phyloP scores from a whole-genome alignment of 345 rosid genomes.

The Salix koriyanagi region DNA sequence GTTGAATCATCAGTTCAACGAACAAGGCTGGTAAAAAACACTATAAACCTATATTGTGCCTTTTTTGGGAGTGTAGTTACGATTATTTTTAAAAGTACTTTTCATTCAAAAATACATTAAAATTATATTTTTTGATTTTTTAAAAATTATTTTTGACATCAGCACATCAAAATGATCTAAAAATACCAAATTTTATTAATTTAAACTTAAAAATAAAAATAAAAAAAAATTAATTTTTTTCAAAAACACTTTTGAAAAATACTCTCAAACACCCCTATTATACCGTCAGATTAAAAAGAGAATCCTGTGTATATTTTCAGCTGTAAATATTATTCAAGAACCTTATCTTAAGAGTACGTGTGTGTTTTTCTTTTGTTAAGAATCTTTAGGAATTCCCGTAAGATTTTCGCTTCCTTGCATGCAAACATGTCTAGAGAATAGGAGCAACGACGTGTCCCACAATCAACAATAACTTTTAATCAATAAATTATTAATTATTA shows the following conservation, averaged over 20 bases:
- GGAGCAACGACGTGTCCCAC: constrained; percentile 20
- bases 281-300: neutral
- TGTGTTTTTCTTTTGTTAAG: constrained; percentile 5
- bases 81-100: too few relatives aligned
- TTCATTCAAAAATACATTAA: too few relatives aligned
- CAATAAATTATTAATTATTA: neutral
- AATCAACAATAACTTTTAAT: neutral
- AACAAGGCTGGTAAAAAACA: neutral
- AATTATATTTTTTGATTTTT: too few relatives aligned
- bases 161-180: too few relatives aligned
- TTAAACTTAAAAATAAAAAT: too few relatives aligned
- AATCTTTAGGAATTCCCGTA: constrained; percentile 46
- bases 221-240: too few relatives aligned
- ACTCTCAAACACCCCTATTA: too few relatives aligned
- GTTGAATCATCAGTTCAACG: neutral
- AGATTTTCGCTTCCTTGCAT: constrained; percentile 32
- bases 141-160: too few relatives aligned
- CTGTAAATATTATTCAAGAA: neutral
- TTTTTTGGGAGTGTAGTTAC: rapidly evolving
- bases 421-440: constrained; percentile 46
- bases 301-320: neutral
- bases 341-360: neutral
- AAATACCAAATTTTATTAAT: too few relatives aligned
- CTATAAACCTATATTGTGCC: too few relatives aligned
- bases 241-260: too few relatives aligned